Base-by-base conservation (phyloP, 371 early-diverging fungal genomes). In the Coemansia sp. region DNA sequence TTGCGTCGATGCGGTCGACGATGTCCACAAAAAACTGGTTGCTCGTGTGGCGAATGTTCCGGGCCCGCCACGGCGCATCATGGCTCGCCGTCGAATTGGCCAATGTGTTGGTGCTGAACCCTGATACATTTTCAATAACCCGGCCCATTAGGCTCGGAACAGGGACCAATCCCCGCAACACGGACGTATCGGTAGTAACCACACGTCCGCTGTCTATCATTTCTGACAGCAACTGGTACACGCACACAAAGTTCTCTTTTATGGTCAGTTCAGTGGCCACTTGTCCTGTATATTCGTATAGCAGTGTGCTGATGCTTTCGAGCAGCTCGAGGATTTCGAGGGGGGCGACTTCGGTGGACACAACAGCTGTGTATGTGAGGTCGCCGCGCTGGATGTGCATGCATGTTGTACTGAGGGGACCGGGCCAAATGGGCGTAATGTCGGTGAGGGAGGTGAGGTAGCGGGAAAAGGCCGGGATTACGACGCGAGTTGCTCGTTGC, bases 1-100 rank as follows among this genome's bases (percentile, higher is more conserved):
- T 88, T 5, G 89, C 89, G 80, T 94, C 92, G 48, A 97, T 83
- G 39, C 92, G 91, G 79, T 97, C 97, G 22, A 89, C 79, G 34
- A 95, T 85, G 72, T 97, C 97, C 72, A 97, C 89, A 67, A 92
- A 94, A 59, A 95, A 89, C 79, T 97, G 95, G 81, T 97, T 97
- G 62, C 88, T 89, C 2, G 89, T 84, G 69, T 97, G 93, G 72
- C 91, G 89, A 51, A 95, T 88, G n/a, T 92, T 93, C 10, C 88
- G 83, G 53, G 89, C 86, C 59, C 97, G 83, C 95, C 95, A 95
- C 10, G 93, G 92, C 29, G 93, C 34, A 10, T 34, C 34, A 10
- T 34, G 34, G 34, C 34, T 34, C 10, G 34, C 10, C 34, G 34
- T 34, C 8, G 34, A 34, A 34, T 8, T 34, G 10, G 34, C 34